Base-by-base conservation (phyloP, 305 asterid species). In the Petunia hybrid region DNA sequence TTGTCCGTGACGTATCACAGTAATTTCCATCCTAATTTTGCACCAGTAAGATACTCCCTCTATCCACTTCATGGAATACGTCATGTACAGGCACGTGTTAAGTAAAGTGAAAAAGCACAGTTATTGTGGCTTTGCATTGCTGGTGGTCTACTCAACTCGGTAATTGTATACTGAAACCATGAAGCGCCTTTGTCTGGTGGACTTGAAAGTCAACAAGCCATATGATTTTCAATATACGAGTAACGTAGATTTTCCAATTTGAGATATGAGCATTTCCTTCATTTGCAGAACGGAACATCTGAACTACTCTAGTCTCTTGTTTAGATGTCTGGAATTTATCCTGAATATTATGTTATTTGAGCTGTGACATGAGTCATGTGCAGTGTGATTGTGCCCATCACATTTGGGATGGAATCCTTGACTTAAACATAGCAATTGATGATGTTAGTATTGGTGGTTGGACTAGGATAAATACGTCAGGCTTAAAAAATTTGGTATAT, bases 101-200 rank as follows among this genome's bases (percentile, higher is more conserved):
- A 70, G 9, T 43, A 70, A 13, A 53, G 13, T 36, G n/a, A 51
- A 6, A 71, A 48, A 12, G 35, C 35, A 71, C 62, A 71, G 45
- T 71, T 71, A 35, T 70, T 71, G 45, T 48, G 35, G 77, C 43
- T 71, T n/a, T n/a, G n/a, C n/a, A n/a, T 71, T 48, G 78, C 77
- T 69, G 76, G 41, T 22, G 16, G 22, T 10, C 43, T 70, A 10
- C 16, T 46, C 31, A 35, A 70, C 78, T 71, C 62, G 55, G 60
- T 10, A 9, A 71, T 35, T 71, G 62, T 35, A 31, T 46, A 71
- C 36, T 48, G 78, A 51, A 73, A 36, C 8, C 1, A 45, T 8
- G 14, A 8, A 70, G 42, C 22, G 22, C 77, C 10, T 46, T 22
- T 46, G 36, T 22, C 41, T 70, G 60, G 77, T 45, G 77, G 10